Percentiles rank a stretch among this genome's conserved stretches.
Evolutionary conservation across 169 alveolate genomes (phyloP).

Genomic region (Plasmodium blacklocki): DNA sequence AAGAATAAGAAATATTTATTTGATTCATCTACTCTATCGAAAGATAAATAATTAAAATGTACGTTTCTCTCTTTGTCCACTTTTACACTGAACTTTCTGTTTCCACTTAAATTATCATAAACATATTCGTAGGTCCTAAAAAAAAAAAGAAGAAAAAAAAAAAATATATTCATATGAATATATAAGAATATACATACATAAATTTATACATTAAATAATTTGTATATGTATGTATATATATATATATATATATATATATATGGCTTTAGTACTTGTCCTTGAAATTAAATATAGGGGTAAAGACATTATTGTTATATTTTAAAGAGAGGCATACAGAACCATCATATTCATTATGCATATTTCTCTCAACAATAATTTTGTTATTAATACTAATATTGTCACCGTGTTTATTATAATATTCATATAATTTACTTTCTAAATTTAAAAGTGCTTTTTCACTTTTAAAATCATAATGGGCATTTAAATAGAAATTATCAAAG

Average conservation of each 20-base stretch:
- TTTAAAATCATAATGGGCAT: slow-evolving; percentile 73
- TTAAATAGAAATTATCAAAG: slow-evolving; percentile 64
- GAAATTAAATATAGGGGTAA: slow-evolving; percentile 72
- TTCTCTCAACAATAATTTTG: slow-evolving; percentile 53
- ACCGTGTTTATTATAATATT: slow-evolving; percentile 63
- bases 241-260: slow-evolving; percentile 3
- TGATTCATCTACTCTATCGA: slow-evolving; percentile 69
- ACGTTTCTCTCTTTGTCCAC: slow-evolving; percentile 68
- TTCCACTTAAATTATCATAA: slow-evolving; percentile 44
- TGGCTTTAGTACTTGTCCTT: slow-evolving; percentile 52
- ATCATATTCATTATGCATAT: slow-evolving; percentile 44
- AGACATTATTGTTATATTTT: slow-evolving; percentile 62
- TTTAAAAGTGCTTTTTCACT: slow-evolving; percentile 61
- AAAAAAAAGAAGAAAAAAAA: not conserved
- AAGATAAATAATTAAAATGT: slow-evolving; percentile 60
- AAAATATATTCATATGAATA: not conserved
- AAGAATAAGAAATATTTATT: slow-evolving; percentile 69
- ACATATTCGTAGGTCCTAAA: slow-evolving; percentile 44
- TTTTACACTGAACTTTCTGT: slow-evolving; percentile 63
- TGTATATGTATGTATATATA: not conserved
- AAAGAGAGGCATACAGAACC: slow-evolving; percentile 71
- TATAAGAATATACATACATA: not conserved
- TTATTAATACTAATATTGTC: slow-evolving; percentile 55
- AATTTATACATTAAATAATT: not conserved
- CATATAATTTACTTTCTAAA: slow-evolving; percentile 71